phyloP scores from a whole-genome alignment of 257 asterid species.

The Nicotiana sylvestris region DNA sequence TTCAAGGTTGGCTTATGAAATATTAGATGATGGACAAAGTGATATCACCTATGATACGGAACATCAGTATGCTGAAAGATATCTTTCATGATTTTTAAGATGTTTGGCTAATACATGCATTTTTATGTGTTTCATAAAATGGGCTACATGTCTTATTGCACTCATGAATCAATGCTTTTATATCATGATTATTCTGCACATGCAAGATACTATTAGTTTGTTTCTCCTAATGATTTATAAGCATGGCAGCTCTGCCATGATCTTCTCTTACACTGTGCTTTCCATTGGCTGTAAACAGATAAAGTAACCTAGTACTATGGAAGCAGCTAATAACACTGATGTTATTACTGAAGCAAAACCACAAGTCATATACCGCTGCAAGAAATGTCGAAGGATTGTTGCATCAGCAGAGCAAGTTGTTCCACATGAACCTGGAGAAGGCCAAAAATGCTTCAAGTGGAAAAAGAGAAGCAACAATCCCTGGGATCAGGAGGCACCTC shows the following conservation, averaged over 20 bases:
- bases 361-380: constrained; percentile 75
- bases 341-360: constrained; percentile 28
- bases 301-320: constrained; percentile 16
- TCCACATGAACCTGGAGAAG: constrained; percentile 66
- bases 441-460: constrained; percentile 71
- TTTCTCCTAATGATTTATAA: not conserved
- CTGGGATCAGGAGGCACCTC: constrained; percentile 30
- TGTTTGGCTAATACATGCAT: not conserved
- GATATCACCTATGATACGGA: not conserved
- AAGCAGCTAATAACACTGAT: constrained; percentile 15
- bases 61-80: not conserved
- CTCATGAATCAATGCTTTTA: not conserved
- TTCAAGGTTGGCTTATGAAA: not conserved
- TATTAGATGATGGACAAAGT: not conserved
- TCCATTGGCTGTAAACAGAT: not conserved
- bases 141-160: not conserved
- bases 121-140: not conserved
- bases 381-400: constrained; percentile 84
- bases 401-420: constrained; percentile 66
- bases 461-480: constrained; percentile 41
- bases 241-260: not conserved
- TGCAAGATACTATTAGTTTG: not conserved
- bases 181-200: not conserved
- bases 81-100: not conserved
- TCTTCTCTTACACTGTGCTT: not conserved